Evolutionary conservation across 164 flowering plant species (phyloP).

Genomic region (Vitis rupestris): DNA sequence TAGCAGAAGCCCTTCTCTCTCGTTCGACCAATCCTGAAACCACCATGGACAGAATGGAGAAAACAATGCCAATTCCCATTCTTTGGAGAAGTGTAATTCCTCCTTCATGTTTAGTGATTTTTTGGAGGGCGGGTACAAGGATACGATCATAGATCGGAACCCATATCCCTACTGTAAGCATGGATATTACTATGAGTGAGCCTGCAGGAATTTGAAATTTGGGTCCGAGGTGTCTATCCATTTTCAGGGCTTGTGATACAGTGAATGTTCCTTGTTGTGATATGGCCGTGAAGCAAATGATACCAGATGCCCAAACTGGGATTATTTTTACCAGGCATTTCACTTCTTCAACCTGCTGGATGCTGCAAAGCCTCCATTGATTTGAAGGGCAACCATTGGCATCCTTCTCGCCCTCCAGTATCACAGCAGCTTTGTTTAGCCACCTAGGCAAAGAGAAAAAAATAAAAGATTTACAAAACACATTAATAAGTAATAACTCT

Average conservation of each 20-base stretch:
- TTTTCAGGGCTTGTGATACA: slow-evolving; percentile 58
- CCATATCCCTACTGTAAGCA: slow-evolving; percentile 58
- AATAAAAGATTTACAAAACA: neutral
- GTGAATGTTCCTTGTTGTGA: slow-evolving; percentile 68
- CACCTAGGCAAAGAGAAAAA: slow-evolving; percentile 20
- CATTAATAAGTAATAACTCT: no score
- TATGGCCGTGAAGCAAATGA: slow-evolving; percentile 49
- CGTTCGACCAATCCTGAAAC: slow-evolving; percentile 53
- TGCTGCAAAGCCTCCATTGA: slow-evolving; percentile 52
- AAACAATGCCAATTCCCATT: slow-evolving; percentile 61
- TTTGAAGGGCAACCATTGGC: slow-evolving; percentile 34
- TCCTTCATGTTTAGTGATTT: slow-evolving; percentile 46
- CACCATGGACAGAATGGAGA: slow-evolving; percentile 57
- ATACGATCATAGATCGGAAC: slow-evolving; percentile 63
- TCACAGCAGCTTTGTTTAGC: slow-evolving; percentile 50
- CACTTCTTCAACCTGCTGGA: slow-evolving; percentile 62
- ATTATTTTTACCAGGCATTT: slow-evolving; percentile 51
- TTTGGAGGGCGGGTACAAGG: slow-evolving; percentile 50
- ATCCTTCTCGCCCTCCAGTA: slow-evolving; percentile 32
- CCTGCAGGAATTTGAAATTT: slow-evolving; percentile 67
- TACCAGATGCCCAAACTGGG: slow-evolving; percentile 67
- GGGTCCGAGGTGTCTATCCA: slow-evolving; percentile 67
- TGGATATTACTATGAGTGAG: slow-evolving; percentile 44
- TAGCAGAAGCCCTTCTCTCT: slow-evolving; percentile 41
- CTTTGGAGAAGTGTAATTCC: slow-evolving; percentile 73